Base-by-base conservation (phyloP, 2,329 filamentous ascomycete genomes). In the Colletotrichum nymphaeae region DNA sequence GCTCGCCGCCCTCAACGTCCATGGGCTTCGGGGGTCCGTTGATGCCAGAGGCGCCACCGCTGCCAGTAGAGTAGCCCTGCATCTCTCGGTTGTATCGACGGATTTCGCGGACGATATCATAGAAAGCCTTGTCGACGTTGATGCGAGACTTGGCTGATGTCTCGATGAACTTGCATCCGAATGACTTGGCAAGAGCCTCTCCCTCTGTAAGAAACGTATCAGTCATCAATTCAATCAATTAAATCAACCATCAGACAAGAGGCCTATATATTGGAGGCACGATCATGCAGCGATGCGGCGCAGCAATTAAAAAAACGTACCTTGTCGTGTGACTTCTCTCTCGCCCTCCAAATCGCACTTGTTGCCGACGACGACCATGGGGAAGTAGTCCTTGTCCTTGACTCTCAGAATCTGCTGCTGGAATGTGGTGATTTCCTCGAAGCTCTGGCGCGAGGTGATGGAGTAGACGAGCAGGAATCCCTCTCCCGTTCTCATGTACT, bases 321-420 rank as follows among this genome's bases (percentile, higher is more conserved):
- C 96, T 91, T 97, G 93, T 87, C 93, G 93, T 76, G 94, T 93
- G 73, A 99, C 97, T 80, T 96, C 94, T 81, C 97, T 91, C 86
- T 99, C 96, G 78, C 89, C 88, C 81, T 98, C 96, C 83, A 99
- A 87, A 94, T 99, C 97, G 86, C 96, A 98, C 90, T 99, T 99
- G 91, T 99, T 99, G 79, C 95, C 97, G 55, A 98, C 97, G 58
- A 99, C 94, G 72, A 98, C 98, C 88, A 99, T 98, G 78, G 97
- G 97, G 88, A 99, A 99, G 84, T 98, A 98, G 86, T 99, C 97
- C 91, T 98, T 98, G 88, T 98, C 97, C 90, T 99, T 99, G 80
- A 99, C 97, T 78, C 97, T 89, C 78, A 99, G 89, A 82, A 99
- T 99, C 86, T 99, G 97, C 88, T 98, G 95, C 86, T 98, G 95